phyloP scores from a whole-genome alignment of 108 stramenopile genomes.

The Conticribra guillardii region DNA sequence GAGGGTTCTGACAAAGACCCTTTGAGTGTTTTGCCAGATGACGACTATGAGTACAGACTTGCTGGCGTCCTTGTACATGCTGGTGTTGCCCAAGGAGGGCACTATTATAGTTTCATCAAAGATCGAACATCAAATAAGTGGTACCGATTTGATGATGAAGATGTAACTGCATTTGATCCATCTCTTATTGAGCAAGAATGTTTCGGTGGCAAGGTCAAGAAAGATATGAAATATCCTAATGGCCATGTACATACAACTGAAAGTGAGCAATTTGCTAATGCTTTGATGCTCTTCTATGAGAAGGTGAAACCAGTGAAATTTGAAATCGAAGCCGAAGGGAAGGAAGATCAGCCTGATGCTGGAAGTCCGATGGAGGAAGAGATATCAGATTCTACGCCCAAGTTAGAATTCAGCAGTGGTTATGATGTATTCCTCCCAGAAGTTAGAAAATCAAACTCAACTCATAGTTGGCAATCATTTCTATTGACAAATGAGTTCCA shows the following conservation, averaged over 20 bases:
- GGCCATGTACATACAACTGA: conserved; percentile 91
- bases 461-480: conserved; percentile 87
- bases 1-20: conserved; percentile 48
- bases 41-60: conserved; percentile 93
- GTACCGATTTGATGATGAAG: conserved; percentile 98
- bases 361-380: conserved; percentile 45
- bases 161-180: conserved; percentile 95
- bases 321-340: conserved; percentile 29
- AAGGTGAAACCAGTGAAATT: conserved; percentile 82
- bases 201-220: conserved; percentile 95
- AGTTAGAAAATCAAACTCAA: conserved; percentile 85
- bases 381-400: neutral
- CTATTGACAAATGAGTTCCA: conserved; percentile 93
- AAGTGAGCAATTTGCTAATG: conserved; percentile 95
- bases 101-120: conserved; percentile 97
- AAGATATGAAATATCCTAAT: conserved; percentile 90
- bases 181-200: conserved; percentile 87
- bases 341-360: conserved; percentile 2
- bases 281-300: conserved; percentile 97
- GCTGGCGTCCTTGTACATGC: conserved; percentile 96
- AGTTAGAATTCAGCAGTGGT: conserved; percentile 52
- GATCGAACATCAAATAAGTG: conserved; percentile 86
- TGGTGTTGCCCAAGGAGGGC: conserved; percentile 97
- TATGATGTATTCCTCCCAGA: conserved; percentile 86
- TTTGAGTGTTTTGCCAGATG: conserved; percentile 64